phyloP scores from a whole-genome alignment of 1,139 yeast genomes.

The Pichia sp. region DNA sequence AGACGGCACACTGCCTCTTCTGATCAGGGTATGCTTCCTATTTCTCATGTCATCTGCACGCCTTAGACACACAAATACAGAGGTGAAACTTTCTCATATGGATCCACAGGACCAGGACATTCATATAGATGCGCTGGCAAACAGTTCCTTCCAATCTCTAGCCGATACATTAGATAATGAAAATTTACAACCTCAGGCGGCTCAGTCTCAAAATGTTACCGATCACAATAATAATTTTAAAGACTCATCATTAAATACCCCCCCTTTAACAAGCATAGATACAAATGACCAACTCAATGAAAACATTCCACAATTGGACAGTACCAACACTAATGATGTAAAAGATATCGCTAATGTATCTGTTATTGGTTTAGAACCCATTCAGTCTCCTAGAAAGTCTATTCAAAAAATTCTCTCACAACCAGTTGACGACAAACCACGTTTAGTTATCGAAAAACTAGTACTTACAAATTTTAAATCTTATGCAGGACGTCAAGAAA shows the following conservation, averaged over 20 bases:
- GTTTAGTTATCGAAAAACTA: slow-evolving; percentile 70
- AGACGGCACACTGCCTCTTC: too few species aligned
- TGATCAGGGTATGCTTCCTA: too few species aligned
- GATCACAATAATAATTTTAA: not conserved
- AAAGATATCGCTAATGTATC: slow-evolving; percentile 3
- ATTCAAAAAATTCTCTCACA: slow-evolving; percentile 5
- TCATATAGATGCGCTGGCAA: slow-evolving; percentile 4
- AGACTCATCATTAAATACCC: not conserved
- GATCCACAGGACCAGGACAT: not conserved
- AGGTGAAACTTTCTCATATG: not conserved
- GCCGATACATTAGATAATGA: not conserved
- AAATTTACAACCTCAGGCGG: slow-evolving; percentile 1
- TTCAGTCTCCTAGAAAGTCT: slow-evolving; percentile 13
- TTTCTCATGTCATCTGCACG: too few species aligned
- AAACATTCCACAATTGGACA: not conserved
- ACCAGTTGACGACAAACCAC: slow-evolving; percentile 21
- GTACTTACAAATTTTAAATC: slow-evolving; percentile 86
- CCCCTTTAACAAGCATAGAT: not conserved
- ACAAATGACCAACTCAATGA: not conserved
- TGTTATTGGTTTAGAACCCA: slow-evolving; percentile 16
- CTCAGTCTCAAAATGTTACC: slow-evolving; percentile 2
- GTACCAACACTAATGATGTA: not conserved
- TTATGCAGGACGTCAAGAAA: slow-evolving; percentile 88
- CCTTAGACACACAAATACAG: not conserved
- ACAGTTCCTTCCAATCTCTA: slow-evolving; percentile 8